Evolutionary conservation across 805 yeast species (phyloP).

Genomic region (Yarrowia sp.): DNA sequence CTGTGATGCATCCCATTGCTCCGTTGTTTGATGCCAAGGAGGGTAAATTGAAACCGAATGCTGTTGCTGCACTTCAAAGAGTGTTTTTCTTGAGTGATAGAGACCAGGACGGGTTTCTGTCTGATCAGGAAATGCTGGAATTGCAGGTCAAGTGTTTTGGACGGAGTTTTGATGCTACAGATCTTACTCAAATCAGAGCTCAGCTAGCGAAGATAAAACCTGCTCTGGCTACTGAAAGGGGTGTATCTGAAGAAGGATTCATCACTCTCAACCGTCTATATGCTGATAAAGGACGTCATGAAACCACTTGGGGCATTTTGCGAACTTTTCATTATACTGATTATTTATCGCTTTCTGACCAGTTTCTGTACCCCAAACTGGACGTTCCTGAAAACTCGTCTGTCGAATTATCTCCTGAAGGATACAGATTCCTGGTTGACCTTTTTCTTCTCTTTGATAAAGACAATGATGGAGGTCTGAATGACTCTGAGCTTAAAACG

Average conservation of each 20-base stretch:
- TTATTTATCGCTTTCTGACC: slow-evolving; percentile 79
- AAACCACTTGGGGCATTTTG: slow-evolving; percentile 93
- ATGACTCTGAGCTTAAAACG: slow-evolving; percentile 62
- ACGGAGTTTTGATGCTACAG: slow-evolving; percentile 47
- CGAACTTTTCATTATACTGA: slow-evolving; percentile 89
- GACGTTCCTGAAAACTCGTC: slow-evolving; percentile 73
- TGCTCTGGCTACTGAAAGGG: slow-evolving; percentile 42
- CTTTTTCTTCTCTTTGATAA: slow-evolving; percentile 82
- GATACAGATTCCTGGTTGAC: slow-evolving; percentile 89
- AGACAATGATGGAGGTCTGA: slow-evolving; percentile 95
- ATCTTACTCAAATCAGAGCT: slow-evolving; percentile 43
- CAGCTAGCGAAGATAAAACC: slow-evolving; percentile 40
- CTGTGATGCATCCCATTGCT: slow-evolving; percentile 88
- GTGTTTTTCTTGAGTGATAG: slow-evolving; percentile 80
- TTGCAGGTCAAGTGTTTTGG: slow-evolving; percentile 77
- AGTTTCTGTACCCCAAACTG: slow-evolving; percentile 71
- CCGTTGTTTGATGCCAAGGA: slow-evolving; percentile 93
- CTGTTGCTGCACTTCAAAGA: slow-evolving; percentile 71
- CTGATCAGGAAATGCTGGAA: slow-evolving; percentile 64
- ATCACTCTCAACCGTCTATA: slow-evolving; percentile 72
- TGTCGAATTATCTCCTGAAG: slow-evolving; percentile 89
- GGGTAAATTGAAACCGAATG: slow-evolving; percentile 73
- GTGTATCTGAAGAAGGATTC: slow-evolving; percentile 74
- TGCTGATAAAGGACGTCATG: slow-evolving; percentile 91
- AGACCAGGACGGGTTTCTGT: slow-evolving; percentile 84